Base-by-base conservation (phyloP, 768 basidiomycete genomes). In the Fomitopsis serialis region DNA sequence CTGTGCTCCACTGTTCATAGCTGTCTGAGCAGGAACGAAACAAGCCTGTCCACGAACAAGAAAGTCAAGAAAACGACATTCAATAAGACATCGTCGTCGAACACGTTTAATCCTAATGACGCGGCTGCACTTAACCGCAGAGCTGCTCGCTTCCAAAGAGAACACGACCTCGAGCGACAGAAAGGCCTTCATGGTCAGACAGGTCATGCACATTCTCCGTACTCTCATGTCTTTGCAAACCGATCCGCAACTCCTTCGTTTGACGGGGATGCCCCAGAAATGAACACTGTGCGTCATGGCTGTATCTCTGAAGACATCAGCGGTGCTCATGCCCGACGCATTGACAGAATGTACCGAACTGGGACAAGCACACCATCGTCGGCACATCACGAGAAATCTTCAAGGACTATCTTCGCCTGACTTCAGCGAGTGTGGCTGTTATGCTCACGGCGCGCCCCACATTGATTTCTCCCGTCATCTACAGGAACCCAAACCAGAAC, bases 261-360 rank as follows among this genome's bases (percentile, higher is more conserved):
- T 42, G 55, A 74, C 58, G 69, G 63, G 35, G 87, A 88, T 63
- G 86, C 89, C 58, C 86, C 87, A 17, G 87, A 87, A 66, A 82
- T 77, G 52, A 81, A 86, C 65, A 80, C 84, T 54, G 87, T 90
- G 63, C 42, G 85, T 75, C 46, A 8, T 57, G 50, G 15, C 47
- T 48, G n/a, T 23, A 9, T 27, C 32, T 32, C 11, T 32, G 29
- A 32, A 23, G 23, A 46, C 45, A 23, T 46, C 17, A n/a, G 43
- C n/a, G 23, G n/a, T 9, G 17, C 23, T 43, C 24, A 23, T 37
- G 34, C 46, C 23, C 52, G n/a, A n/a, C n/a, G n/a, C n/a, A n/a
- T n/a, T n/a, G n/a, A n/a, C n/a, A 98, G 96, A 96, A 95, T 62
- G 94, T 96, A 9, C 86, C 93, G 50, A 87, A 95, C 66, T 99